Evolutionary conservation across 257 asterid species (phyloP).

Genomic region (Verbena officinalis): DNA sequence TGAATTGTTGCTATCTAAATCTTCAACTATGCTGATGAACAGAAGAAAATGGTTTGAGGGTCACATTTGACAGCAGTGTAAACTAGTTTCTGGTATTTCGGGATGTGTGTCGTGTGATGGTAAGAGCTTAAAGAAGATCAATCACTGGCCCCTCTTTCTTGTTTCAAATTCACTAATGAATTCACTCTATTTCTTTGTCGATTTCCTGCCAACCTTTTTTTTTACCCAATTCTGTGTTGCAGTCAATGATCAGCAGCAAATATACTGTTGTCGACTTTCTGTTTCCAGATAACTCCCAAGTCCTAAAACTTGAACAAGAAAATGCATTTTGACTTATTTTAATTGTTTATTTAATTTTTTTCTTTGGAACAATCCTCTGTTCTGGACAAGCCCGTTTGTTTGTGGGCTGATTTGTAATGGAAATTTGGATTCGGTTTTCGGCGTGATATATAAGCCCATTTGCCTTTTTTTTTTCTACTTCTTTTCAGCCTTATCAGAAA

Average conservation of each 20-base stretch:
- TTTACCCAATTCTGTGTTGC: background rate
- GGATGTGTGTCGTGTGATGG: constrained; percentile 29
- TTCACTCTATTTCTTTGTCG: constrained; percentile 18
- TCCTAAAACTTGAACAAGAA: background rate
- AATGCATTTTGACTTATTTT: too few relatives aligned
- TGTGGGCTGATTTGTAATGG: background rate
- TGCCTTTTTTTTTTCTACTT: too few relatives aligned
- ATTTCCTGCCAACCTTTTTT: background rate
- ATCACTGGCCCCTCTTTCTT: constrained; percentile 26
- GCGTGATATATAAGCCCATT: too few relatives aligned
- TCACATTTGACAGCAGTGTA: background rate
- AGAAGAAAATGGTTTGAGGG: constrained; percentile 21
- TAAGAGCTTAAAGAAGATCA: constrained; percentile 22
- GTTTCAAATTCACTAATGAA: background rate
- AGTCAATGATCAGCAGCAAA: constrained; percentile 16
- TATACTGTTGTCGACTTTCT: background rate
- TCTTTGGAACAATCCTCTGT: background rate
- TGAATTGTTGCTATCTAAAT: constrained; percentile 22
- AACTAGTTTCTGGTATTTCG: constrained; percentile 7
- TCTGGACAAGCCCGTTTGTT: background rate
- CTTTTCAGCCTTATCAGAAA: too few relatives aligned
- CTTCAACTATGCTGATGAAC: constrained; percentile 22
- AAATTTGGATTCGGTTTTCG: background rate
- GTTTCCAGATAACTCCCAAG: background rate
- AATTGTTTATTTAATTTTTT: too few relatives aligned